phyloP scores from a whole-genome alignment of 78 protist genomes.

The Dictyostelium intermedium region DNA sequence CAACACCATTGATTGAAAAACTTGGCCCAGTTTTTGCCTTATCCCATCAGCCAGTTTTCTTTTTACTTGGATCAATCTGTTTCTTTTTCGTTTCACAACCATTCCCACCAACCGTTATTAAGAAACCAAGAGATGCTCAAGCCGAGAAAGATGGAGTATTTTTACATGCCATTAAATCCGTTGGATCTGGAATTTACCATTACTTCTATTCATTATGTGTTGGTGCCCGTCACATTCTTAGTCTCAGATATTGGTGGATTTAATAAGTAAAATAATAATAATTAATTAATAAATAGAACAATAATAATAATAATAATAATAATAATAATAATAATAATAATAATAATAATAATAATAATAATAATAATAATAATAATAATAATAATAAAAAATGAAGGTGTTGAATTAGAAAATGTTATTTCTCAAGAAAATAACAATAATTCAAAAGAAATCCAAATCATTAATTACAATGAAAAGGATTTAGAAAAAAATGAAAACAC shows the following conservation, averaged over 20 bases:
- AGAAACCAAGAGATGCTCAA: not conserved
- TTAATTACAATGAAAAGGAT: not conserved
- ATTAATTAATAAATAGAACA: no score
- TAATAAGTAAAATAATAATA: no score
- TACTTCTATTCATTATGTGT: slow-evolving; percentile 26
- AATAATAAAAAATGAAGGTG: not conserved
- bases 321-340: no score
- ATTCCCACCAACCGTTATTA: slow-evolving; percentile 39
- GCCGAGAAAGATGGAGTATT: not conserved
- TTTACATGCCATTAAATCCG: not conserved
- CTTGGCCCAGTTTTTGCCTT: slow-evolving; percentile 52
- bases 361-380: no score
- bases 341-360: no score
- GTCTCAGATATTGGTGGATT: slow-evolving; percentile 62
- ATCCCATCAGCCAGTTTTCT: slow-evolving; percentile 25
- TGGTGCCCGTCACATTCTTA: slow-evolving; percentile 36
- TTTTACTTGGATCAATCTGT: not conserved
- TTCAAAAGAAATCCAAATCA: not conserved
- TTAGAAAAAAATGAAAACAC: not conserved
- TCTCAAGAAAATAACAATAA: not conserved
- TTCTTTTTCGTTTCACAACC: slow-evolving; percentile 34
- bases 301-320: no score
- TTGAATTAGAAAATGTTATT: not conserved
- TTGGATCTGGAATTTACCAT: not conserved
- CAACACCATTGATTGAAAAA: slow-evolving; percentile 25